These are phyloP conservation scores for Pseudovirgaria hyperparasitica DNA, from an alignment of 2,329 filamentous ascomycete species.

Conservation along the genomic window DNA sequence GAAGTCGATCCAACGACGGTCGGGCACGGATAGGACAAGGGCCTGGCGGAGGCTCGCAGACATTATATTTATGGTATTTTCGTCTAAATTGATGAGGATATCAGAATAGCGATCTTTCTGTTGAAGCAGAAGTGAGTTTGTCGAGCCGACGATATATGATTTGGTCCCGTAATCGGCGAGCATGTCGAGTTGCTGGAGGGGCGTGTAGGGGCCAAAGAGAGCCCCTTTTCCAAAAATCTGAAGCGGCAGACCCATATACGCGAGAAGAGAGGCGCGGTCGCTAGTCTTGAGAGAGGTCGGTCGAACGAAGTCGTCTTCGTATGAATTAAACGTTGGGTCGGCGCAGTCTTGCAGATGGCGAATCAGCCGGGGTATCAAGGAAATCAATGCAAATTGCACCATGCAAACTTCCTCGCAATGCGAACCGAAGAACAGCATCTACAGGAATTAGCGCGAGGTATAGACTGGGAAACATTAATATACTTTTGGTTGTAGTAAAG, in stretches of 20 bases:
- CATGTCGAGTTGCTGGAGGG: conserved; percentile 86
- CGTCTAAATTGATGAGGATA: conserved; percentile 90
- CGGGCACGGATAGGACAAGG: conserved; percentile 67
- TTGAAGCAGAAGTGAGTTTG: conserved; percentile 84
- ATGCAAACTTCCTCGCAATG: conserved; percentile 92
- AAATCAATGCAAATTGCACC: conserved; percentile 95
- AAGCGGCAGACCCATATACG: conserved; percentile 88
- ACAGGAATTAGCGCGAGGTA: conserved; percentile 8
- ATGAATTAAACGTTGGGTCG: conserved; percentile 79
- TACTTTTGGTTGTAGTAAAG: conserved; percentile 89
- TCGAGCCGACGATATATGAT: conserved; percentile 94
- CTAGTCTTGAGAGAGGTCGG: conserved; percentile 83
- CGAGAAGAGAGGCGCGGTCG: conserved; percentile 76
- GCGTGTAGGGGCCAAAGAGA: conserved; percentile 92
- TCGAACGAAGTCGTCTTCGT: conserved; percentile 60
- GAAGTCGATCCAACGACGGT: conserved; percentile 93
- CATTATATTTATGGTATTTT: conserved; percentile 71
- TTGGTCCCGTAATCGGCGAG: conserved; percentile 89
- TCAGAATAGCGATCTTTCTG: conserved; percentile 95
- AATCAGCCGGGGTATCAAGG: conserved; percentile 84
- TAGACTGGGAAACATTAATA: conserved; percentile 4
- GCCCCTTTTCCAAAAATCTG: conserved; percentile 96
- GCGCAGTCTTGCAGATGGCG: conserved; percentile 89
- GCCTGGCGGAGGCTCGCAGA: conserved; percentile 66
- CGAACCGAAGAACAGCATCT: conserved; percentile 99